Evolutionary conservation across 495 filamentous ascomycete genomes (phyloP).

Genomic region (Lindgomyces ingoldianus): DNA sequence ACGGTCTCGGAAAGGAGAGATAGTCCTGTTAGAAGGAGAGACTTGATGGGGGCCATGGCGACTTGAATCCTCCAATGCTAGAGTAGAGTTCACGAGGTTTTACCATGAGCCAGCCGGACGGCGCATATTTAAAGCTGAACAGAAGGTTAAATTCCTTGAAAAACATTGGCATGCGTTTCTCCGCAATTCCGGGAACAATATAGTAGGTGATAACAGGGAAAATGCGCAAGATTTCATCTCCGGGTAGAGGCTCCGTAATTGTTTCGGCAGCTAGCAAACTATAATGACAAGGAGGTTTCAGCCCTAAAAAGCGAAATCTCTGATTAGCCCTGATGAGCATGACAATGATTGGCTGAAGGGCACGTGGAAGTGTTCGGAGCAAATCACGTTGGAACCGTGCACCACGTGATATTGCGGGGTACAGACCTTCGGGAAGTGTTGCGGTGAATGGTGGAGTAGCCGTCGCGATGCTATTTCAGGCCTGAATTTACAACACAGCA

Average conservation of each 20-base stretch:
- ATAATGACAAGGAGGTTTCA: too few relatives aligned
- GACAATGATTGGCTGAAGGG: too few relatives aligned
- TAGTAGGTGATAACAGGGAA: conserved; percentile 11
- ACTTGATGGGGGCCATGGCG: conserved; percentile 16
- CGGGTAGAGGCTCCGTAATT: conserved; percentile 3
- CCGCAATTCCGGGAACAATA: conserved; percentile 8
- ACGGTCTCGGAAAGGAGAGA: conserved; percentile 9
- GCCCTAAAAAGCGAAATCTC: too few relatives aligned
- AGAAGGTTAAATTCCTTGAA: conserved; percentile 5
- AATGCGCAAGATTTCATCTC: neutral
- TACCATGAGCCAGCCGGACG: conserved; percentile 1
- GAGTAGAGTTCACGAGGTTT: neutral
- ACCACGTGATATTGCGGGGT: too few relatives aligned
- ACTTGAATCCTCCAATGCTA: neutral
- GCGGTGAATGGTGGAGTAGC: too few relatives aligned
- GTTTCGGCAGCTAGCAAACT: too few relatives aligned
- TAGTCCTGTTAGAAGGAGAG: neutral
- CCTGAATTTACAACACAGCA: too few relatives aligned
- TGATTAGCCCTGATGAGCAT: too few relatives aligned
- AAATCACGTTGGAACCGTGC: too few relatives aligned
- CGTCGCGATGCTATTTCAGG: too few relatives aligned
- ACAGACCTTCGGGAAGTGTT: too few relatives aligned
- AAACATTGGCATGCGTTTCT: neutral
- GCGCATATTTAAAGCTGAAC: conserved; percentile 7
- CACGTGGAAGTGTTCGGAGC: too few relatives aligned